phyloP scores from a whole-genome alignment of 2,329 filamentous ascomycete genomes.

The Cytospora piceicola region DNA sequence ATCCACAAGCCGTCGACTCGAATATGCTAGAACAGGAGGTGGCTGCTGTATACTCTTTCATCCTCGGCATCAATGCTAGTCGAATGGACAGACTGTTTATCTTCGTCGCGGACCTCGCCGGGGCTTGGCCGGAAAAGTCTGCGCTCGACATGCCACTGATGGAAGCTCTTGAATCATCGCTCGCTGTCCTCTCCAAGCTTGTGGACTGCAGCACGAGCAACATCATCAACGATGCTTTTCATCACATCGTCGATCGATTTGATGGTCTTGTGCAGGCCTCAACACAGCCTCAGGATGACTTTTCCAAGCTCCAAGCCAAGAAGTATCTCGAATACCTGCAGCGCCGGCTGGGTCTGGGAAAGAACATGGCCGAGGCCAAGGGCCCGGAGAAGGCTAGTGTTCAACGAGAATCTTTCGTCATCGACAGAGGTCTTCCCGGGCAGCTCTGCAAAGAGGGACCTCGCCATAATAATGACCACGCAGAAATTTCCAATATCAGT shows the following conservation, averaged over 20 bases:
- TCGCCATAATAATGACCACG: constrained; percentile 52
- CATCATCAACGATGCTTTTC: constrained; percentile 29
- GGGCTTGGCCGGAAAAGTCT: not conserved
- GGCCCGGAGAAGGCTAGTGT: constrained; percentile 3
- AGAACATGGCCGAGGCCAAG: constrained; percentile 4
- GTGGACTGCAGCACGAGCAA: constrained; percentile 32
- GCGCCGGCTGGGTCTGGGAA: constrained; percentile 13
- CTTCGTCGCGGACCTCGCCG: constrained; percentile 34
- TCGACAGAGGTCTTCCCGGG: constrained; percentile 30
- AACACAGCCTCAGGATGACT: not conserved
- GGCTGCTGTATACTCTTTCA: constrained; percentile 41
- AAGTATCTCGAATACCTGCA: constrained; percentile 28
- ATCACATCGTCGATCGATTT: constrained; percentile 6
- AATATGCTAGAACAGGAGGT: constrained; percentile 46
- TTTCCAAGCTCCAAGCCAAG: constrained; percentile 17
- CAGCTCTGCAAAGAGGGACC: constrained; percentile 30
- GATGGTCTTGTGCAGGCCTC: not conserved
- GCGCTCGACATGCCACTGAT: constrained; percentile 25
- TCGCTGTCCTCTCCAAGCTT: constrained; percentile 30
- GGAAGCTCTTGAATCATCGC: constrained; percentile 28
- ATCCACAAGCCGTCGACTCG: constrained; percentile 42
- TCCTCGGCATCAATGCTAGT: constrained; percentile 41
- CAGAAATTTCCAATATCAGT: constrained; percentile 46
- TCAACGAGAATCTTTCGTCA: constrained; percentile 22
- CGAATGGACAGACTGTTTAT: constrained; percentile 39